Evolutionary conservation across 306 rosid species (phyloP).

Genomic region (Castanospermum australe): DNA sequence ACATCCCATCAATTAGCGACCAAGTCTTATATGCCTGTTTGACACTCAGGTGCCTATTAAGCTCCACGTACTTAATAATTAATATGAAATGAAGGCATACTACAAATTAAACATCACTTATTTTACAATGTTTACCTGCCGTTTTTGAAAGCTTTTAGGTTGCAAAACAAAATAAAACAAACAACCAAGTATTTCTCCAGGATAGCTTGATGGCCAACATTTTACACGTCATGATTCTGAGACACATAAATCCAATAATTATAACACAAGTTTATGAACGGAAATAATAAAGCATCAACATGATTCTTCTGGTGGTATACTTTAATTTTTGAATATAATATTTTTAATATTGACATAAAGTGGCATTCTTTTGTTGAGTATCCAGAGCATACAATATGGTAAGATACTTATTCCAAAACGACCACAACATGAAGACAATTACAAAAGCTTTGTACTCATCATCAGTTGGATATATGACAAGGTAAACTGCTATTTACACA

Average conservation of each 20-base stretch:
- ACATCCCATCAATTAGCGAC: neutral
- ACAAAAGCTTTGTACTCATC: constrained; percentile 28
- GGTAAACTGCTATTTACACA: constrained; percentile 43
- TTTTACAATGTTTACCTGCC: neutral
- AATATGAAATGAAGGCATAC: constrained; percentile 1
- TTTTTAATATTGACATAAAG: constrained; percentile 20
- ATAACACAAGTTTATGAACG: neutral
- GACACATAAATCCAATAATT: constrained; percentile 6
- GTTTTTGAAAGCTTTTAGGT: neutral
- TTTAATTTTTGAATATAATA: neutral
- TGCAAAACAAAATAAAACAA: neutral
- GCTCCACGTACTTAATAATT: neutral
- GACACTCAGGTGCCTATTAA: neutral
- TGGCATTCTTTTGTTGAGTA: constrained; percentile 20
- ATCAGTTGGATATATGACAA: constrained; percentile 35
- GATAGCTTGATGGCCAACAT: constrained; percentile 12
- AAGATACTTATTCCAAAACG: constrained; percentile 33
- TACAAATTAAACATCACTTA: neutral
- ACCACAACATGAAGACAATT: constrained; percentile 35
- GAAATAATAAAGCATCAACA: constrained; percentile 6
- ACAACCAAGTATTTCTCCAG: neutral
- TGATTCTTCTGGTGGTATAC: constrained; percentile 1
- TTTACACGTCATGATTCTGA: neutral
- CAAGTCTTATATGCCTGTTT: neutral
- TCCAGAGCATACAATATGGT: constrained; percentile 14